Percentiles rank a stretch among this genome's conserved stretches.
Conservation (phyloP, 192 early-diverging fungal species). For the Backusella sp. region DNA sequence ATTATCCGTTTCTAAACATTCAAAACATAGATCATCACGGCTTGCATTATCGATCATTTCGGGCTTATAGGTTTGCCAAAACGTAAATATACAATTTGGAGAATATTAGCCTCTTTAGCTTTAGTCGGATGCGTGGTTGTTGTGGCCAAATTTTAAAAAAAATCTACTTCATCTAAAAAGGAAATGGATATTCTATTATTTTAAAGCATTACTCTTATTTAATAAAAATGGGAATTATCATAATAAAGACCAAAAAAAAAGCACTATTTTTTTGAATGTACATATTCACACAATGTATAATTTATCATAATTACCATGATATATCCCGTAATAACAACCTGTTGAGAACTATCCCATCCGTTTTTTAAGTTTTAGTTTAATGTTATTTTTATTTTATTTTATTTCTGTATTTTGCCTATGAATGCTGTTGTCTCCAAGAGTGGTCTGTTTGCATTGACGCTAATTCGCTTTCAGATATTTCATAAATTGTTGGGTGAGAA, state of each 20-base stretch:
- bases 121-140: conserved; percentile 44
- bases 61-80: conserved; percentile 42
- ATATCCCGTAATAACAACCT: neutral
- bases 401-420: neutral
- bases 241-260: neutral
- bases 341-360: neutral
- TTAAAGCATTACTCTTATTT: neutral
- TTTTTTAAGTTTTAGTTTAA: neutral
- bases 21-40: conserved; percentile 31
- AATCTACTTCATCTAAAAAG: no score
- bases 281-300: neutral
- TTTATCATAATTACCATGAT: neutral
- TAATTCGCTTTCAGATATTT: neutral
- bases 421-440: neutral
- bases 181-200: no score
- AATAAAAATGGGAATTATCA: neutral
- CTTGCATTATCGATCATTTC: conserved; percentile 54
- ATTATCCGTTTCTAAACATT: neutral
- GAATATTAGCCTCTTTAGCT: conserved; percentile 42
- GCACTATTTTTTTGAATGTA: neutral
- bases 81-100: conserved; percentile 39
- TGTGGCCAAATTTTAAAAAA: conserved; percentile 43
- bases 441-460: neutral
- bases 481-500: neutral
- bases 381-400: neutral